These are phyloP conservation scores for Pseudocercospora eumusae DNA, from an alignment of 2,329 filamentous ascomycete species.

Conservation along the genomic window DNA sequence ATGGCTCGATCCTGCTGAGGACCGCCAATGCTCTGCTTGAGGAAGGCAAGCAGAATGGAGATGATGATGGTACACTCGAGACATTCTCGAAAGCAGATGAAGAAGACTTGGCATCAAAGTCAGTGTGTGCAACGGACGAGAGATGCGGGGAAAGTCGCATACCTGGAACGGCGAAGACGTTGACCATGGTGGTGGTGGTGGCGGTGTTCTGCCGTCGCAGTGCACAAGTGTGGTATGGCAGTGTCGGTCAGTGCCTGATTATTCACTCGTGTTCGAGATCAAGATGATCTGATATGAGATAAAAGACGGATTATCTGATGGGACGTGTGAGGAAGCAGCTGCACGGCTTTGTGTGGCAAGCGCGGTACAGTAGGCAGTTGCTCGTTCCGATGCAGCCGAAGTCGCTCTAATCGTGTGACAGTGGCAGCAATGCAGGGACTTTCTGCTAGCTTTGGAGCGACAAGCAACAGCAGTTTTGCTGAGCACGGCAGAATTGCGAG, in stretches of 20 bases:
- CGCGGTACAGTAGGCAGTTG: neutral
- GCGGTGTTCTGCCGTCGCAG: conserved; percentile 8
- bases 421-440: neutral
- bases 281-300: conserved; percentile 24
- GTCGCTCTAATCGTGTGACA: neutral
- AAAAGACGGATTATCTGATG: conserved; percentile 5
- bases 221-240: neutral
- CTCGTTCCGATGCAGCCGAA: neutral
- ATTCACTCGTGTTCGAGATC: conserved; percentile 2
- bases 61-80: conserved; percentile 83
- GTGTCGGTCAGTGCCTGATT: neutral
- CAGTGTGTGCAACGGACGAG: neutral
- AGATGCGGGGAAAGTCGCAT: conserved; percentile 1
- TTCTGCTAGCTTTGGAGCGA: neutral
- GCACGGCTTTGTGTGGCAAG: neutral
- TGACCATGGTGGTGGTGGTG: conserved; percentile 61
- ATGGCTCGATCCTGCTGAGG: conserved; percentile 61
- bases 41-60: conserved; percentile 80
- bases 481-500: neutral
- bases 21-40: conserved; percentile 73
- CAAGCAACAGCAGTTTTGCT: neutral
- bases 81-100: conserved; percentile 85
- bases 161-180: conserved; percentile 73
- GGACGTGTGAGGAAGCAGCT: neutral
- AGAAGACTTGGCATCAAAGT: conserved; percentile 62